Evolutionary conservation across 768 basidiomycete genomes (phyloP), one percentile per base, ranked within the genome.

Genomic region (Floccularia luteovirens): DNA sequence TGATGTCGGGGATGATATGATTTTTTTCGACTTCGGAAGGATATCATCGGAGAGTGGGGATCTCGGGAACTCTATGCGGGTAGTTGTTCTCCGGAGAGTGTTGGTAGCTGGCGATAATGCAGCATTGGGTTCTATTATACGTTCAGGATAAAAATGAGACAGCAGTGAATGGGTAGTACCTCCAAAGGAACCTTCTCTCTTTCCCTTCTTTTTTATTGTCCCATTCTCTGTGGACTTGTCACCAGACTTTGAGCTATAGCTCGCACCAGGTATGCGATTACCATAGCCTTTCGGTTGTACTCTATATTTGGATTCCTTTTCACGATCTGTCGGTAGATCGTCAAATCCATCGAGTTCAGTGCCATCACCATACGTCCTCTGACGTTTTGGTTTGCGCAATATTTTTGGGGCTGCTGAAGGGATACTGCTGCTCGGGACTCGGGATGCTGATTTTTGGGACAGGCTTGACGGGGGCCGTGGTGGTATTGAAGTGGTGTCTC

Each of bases 271-370:
- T 40, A 82, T 63, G 5, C 86, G 79, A 52, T 79, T 75, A 24
- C 75, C 68, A 54, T 70, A 65, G 4, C 75, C 72, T 57, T 80
- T 88, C 19, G 88, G 83, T 45, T 83, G 79, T 7, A 90, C 79
- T 41, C 77, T 78, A 56, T 72, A 91, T 30, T 67, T 74, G 38
- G 75, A 72, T 59, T 90, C 86, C 51, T 85, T 82, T 36, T 91
- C 89, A 34, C 86, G 71, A 53, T 92, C 85, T 7, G 89, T 87
- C 5, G 80, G 81, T 30, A 94, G 72, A 57, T 96, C 92, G 20
- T 93, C 92, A 43, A 96, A 74, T 2, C 60, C 78, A 51, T 96
- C 92, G 38, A 96, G 64, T 57, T 94, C 92, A 7, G 89, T 91
- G 11, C 92, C 92, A 52, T 90, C 86, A 4, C 88, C 88, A 51